Evolutionary conservation across 192 early-diverging fungal genomes (phyloP), one percentile per base, ranked within the genome.

Genomic region (Backusella australiensis): DNA sequence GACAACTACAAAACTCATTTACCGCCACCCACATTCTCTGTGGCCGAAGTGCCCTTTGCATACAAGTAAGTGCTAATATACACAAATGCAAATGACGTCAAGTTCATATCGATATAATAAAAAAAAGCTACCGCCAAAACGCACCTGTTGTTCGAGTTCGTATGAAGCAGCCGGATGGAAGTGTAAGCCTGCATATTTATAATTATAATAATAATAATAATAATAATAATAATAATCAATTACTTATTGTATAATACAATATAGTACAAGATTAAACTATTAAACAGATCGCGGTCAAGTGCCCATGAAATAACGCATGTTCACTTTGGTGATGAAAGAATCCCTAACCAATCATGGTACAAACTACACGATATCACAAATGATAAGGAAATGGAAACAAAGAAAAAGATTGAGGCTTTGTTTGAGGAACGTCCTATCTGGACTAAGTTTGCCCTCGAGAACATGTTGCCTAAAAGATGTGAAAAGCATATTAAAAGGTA

Each of bases 11-110:
- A 63, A 39, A 81, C 81, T 6, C 79, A 81, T 46, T 81, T 92
- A 52, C 90, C 90, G 1, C 90, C 91, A 41, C 91, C 91, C 11
- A 34, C 79, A 17, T 91, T 93, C 63, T 84, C 85, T 12, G 72
- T 81, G 35, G 75, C 78, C 4, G 88, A 90, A 66, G 84, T 82
- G 74, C 86, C 90, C 12, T 80, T 75, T 38, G 76, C 81, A 23
- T 92, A 92, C 74, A 80, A 86, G 87, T 91, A 79, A 49, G 46
- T 49, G 46, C 9, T 44, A 44, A 44, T 14, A 14, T 32, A 32
- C 42, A 7, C 2, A 0, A 44, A 44, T 14, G 3, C 42, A 44
- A 44, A 49, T 75, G 41, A 15, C 2, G 32, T 0, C 32, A 32
- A 2, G 32, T 32, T 32, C 32, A 32, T 3, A 32, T 32, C 32